These are phyloP conservation scores for Leccinum longicurvipes DNA, from an alignment of 768 basidiomycete genomes.

Conservation along the genomic window DNA sequence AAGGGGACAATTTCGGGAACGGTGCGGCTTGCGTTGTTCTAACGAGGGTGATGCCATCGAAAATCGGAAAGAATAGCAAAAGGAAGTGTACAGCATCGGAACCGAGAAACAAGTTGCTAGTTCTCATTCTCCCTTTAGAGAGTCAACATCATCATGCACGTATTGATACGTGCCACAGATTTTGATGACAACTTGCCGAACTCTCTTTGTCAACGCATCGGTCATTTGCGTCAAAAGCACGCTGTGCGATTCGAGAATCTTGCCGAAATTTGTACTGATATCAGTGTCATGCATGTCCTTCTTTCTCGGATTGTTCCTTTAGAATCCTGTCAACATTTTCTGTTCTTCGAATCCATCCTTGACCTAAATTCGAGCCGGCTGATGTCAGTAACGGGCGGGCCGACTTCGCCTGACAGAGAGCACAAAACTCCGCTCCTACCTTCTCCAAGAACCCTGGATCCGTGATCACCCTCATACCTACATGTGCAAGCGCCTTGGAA, in stretches of 20 bases:
- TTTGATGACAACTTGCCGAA: background rate
- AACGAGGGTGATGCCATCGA: background rate
- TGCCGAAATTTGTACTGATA: background rate
- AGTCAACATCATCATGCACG: no score
- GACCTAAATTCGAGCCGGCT: conserved; percentile 34
- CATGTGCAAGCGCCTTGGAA: conserved; percentile 67
- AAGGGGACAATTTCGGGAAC: no score
- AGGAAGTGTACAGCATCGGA: no score
- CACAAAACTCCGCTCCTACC: conserved; percentile 33
- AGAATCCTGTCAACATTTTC: conserved; percentile 17
- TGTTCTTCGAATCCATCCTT: conserved; percentile 48
- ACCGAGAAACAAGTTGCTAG: background rate
- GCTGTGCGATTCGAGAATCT: background rate
- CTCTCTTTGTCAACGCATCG: background rate
- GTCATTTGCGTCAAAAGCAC: background rate
- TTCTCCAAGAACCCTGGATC: conserved; percentile 61
- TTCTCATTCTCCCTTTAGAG: background rate
- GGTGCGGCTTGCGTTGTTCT: background rate
- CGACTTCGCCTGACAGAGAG: background rate
- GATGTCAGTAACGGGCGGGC: background rate
- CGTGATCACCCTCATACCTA: conserved; percentile 62
- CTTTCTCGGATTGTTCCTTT: background rate
- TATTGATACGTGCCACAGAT: background rate
- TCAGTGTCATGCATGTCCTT: background rate
- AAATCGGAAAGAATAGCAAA: no score